These are phyloP conservation scores for Trichocladium uniseriatum DNA, from an alignment of 495 filamentous ascomycete species.

Conservation along the genomic window DNA sequence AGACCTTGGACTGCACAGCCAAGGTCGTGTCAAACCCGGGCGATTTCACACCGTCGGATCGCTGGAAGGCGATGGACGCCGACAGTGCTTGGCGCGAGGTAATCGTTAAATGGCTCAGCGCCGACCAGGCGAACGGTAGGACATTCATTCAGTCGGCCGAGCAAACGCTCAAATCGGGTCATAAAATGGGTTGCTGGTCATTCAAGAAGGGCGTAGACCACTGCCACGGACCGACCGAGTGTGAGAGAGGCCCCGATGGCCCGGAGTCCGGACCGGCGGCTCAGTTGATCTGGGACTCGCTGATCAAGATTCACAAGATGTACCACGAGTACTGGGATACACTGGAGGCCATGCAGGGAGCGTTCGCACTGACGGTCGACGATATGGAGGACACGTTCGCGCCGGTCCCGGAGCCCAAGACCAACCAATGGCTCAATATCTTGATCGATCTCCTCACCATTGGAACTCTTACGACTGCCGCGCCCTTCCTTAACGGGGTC, in stretches of 20 bases:
- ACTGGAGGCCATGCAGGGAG: background rate
- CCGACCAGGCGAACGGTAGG: background rate
- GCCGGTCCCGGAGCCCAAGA: constrained; percentile 16
- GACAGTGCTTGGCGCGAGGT: constrained; percentile 19
- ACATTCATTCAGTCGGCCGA: constrained; percentile 55
- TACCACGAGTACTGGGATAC: constrained; percentile 9
- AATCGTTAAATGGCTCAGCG: constrained; percentile 10
- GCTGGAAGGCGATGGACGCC: constrained; percentile 18
- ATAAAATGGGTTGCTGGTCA: background rate
- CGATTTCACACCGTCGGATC: constrained; percentile 2
- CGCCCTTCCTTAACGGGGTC: constrained; percentile 17
- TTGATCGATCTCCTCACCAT: constrained; percentile 21
- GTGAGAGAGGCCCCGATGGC: constrained; percentile 1
- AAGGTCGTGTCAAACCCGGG: background rate
- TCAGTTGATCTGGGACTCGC: constrained; percentile 26
- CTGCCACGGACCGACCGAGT: too few relatives aligned
- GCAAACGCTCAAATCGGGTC: constrained; percentile 29
- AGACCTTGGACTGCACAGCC: constrained; percentile 13
- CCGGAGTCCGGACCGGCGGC: constrained; percentile 18
- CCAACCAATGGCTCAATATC: constrained; percentile 20
- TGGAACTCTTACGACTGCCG: constrained; percentile 15
- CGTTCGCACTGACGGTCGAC: constrained; percentile 3
- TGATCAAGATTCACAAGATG: constrained; percentile 19
- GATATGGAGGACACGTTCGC: constrained; percentile 27
- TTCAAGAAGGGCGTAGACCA: background rate